Percentiles rank a stretch among this genome's conserved stretches.
These are phyloP conservation scores for Ramichloridium luteum DNA, from an alignment of 2,329 filamentous ascomycete genomes.

Conservation along the genomic window DNA sequence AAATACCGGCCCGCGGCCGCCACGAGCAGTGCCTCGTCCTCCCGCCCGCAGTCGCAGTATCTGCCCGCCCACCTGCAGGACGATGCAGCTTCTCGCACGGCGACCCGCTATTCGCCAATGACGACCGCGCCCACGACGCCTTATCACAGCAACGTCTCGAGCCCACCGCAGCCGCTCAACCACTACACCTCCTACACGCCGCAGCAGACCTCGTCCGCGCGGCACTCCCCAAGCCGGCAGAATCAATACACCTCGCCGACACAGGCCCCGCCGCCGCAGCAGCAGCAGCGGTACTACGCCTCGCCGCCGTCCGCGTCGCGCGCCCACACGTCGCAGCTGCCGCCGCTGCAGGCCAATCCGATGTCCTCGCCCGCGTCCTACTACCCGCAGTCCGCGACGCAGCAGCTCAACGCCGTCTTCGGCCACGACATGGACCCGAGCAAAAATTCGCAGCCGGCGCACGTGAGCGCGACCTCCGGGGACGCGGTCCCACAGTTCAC, in stretches of 20 bases:
- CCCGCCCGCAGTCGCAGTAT: constrained; percentile 64
- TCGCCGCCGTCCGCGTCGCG: constrained; percentile 35
- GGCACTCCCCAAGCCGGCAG: constrained; percentile 68
- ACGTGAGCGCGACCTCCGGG: constrained; percentile 28
- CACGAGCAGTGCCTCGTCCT: constrained; percentile 39
- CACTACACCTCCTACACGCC: constrained; percentile 26
- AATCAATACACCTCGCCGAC: constrained; percentile 44
- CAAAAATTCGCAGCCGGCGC: constrained; percentile 20
- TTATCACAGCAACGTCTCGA: constrained; percentile 48
- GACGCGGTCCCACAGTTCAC: constrained; percentile 71
- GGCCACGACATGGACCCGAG: constrained; percentile 40
- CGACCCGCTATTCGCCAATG: constrained; percentile 93
- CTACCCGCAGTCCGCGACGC: constrained; percentile 58
- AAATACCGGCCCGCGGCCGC: constrained; percentile 73
- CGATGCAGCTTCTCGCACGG: constrained; percentile 62
- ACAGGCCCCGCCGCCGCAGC: too few relatives aligned
- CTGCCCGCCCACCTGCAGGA: constrained; percentile 27
- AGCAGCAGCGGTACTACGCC: constrained; percentile 45
- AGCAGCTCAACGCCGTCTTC: constrained; percentile 58
- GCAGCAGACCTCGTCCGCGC: constrained; percentile 42
- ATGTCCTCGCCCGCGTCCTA: constrained; percentile 31
- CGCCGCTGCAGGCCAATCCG: constrained; percentile 60
- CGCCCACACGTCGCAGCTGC: constrained; percentile 54
- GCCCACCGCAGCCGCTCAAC: constrained; percentile 26
- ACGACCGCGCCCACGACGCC: constrained; percentile 74